A percentile compares a stretch with the other conserved stretches of the same genome.
phyloP scores from a whole-genome alignment of 768 basidiomycete genomes.

The Neoboletus subvelutipes region DNA sequence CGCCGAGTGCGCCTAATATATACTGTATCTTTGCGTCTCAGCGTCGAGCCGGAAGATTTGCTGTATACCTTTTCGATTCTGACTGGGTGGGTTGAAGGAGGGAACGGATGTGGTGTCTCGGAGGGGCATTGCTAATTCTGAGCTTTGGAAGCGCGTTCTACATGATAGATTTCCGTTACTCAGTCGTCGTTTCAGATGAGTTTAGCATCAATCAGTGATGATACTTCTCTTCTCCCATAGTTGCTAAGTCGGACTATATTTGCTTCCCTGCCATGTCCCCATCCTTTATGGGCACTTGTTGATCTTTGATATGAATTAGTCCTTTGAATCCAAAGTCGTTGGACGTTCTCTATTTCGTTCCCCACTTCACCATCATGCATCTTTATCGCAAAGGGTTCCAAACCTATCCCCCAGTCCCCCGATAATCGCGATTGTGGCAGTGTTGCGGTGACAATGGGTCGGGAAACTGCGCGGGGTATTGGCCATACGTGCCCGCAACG shows the following conservation, averaged over 20 bases:
- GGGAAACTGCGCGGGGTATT: constrained; percentile 14
- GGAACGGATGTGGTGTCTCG: neutral
- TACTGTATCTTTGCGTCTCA: constrained; percentile 8
- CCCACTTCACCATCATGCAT: neutral
- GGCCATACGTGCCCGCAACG: constrained; percentile 21
- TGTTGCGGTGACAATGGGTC: constrained; percentile 16
- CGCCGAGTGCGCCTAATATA: constrained; percentile 14
- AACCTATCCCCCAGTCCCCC: neutral
- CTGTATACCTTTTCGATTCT: neutral
- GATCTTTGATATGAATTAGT: neutral
- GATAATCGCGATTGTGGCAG: neutral
- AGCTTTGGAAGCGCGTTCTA: neutral
- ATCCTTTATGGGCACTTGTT: neutral
- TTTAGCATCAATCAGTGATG: neutral
- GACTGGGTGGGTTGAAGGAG: neutral
- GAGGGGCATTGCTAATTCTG: neutral
- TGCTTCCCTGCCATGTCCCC: neutral
- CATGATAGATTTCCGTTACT: neutral
- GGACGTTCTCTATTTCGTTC: neutral
- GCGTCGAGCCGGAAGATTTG: neutral
- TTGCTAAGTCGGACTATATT: neutral
- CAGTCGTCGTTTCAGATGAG: neutral
- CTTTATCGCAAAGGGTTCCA: neutral
- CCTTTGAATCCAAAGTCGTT: neutral
- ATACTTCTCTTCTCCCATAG: neutral